phyloP scores from a whole-genome alignment of 192 early-diverging fungal species.

The Jimgerdemannia lactiflua region DNA sequence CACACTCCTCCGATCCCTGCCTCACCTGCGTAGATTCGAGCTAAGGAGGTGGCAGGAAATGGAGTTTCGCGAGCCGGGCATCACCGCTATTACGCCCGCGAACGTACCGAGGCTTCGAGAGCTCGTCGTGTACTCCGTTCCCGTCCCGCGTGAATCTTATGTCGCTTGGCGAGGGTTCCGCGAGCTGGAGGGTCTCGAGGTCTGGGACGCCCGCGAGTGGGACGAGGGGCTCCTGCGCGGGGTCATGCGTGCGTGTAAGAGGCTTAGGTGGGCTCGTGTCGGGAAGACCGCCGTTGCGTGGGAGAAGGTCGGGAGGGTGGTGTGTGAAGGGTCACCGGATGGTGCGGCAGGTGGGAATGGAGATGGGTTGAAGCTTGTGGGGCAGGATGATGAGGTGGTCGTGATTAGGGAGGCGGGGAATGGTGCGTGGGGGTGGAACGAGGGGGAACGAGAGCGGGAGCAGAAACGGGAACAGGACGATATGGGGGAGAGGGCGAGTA shows the following conservation, averaged over 20 bases:
- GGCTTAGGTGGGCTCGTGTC: neutral
- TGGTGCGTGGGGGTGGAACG: too few relatives aligned
- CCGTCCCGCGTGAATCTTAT: neutral
- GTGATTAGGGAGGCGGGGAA: neutral
- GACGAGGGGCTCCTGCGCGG: neutral
- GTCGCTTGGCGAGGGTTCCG: neutral
- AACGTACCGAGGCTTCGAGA: neutral
- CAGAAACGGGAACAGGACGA: too few relatives aligned
- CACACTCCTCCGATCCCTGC: neutral
- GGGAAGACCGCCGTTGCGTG: neutral
- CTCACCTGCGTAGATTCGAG: neutral
- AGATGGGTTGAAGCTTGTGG: neutral
- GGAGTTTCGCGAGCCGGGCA: neutral
- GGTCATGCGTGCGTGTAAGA: neutral
- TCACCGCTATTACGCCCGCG: neutral
- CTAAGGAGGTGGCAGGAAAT: constrained; percentile 3
- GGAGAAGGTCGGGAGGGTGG: neutral
- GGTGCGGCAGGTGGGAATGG: too few relatives aligned
- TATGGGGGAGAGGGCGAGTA: too few relatives aligned
- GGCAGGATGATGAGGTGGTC: neutral
- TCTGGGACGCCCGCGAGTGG: neutral
- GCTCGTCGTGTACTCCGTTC: neutral
- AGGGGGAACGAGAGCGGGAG: too few relatives aligned
- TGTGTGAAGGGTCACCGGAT: neutral
- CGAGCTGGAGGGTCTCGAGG: neutral